Conservation (phyloP, 305 asterid species). For the Rubia peregrina region DNA sequence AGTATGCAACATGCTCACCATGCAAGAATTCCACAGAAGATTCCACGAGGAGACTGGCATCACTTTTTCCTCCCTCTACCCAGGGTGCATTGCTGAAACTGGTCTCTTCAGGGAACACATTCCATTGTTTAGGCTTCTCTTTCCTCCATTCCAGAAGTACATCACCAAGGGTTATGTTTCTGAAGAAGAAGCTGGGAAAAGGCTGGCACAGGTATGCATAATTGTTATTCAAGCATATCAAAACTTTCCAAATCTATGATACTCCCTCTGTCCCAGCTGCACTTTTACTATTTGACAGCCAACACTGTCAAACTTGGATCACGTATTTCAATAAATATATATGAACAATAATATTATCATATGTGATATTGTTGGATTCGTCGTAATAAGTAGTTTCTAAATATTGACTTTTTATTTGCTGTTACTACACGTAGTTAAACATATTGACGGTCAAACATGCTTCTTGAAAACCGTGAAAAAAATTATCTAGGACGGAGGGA, state of each 20-base stretch:
- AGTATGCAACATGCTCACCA: conserved; percentile 93
- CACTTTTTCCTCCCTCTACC: conserved; percentile 80
- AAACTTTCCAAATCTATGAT: background rate
- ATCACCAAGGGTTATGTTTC: conserved; percentile 91
- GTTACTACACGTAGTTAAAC: too few species aligned
- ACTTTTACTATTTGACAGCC: too few species aligned
- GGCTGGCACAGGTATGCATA: conserved; percentile 75
- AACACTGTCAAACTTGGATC: too few species aligned
- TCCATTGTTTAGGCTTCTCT: conserved; percentile 72
- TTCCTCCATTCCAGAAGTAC: conserved; percentile 90
- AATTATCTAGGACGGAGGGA: too few species aligned
- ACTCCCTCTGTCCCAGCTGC: too few species aligned
- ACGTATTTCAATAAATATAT: too few species aligned
- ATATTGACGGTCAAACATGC: too few species aligned
- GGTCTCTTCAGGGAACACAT: conserved; percentile 92
- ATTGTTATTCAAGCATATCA: background rate
- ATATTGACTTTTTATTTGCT: too few species aligned
- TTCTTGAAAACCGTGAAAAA: too few species aligned
- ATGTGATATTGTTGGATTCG: too few species aligned
- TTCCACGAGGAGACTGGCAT: conserved; percentile 85
- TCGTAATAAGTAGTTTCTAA: too few species aligned
- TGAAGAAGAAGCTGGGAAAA: conserved; percentile 83
- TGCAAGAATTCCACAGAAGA: conserved; percentile 92
- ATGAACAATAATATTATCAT: too few species aligned
- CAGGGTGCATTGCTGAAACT: conserved; percentile 90